Conservation (phyloP, 257 asterid species). For the Catharanthus roseus region DNA sequence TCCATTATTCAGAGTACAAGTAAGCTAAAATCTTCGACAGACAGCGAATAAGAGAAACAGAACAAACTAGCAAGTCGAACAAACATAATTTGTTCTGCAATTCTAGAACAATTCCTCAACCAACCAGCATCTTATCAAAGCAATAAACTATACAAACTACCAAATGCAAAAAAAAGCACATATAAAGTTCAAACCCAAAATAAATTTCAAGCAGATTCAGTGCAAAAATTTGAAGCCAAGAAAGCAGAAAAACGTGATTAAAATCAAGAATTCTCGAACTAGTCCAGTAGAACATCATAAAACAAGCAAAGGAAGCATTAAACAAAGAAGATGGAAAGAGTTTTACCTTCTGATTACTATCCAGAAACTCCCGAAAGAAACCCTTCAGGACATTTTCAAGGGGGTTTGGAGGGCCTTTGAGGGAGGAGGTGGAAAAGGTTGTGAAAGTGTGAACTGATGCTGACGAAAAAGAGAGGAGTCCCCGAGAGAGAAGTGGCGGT, state of each 20-base stretch:
- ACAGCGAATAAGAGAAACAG: background rate
- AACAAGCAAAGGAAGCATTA: background rate
- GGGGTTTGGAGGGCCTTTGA: background rate
- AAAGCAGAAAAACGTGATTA: background rate
- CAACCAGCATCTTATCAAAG: background rate
- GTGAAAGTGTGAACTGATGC: too few species aligned
- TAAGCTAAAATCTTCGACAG: background rate
- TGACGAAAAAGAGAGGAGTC: background rate
- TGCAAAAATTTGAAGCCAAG: background rate
- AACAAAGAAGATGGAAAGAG: background rate
- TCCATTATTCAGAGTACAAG: background rate
- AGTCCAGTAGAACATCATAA: background rate
- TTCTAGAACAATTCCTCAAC: background rate
- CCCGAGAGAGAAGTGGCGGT: too few species aligned
- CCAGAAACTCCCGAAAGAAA: background rate
- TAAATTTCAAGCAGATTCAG: background rate
- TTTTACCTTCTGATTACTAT: slow-evolving; percentile 5
- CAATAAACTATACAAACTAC: background rate
- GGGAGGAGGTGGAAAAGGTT: background rate
- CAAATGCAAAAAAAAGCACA: background rate
- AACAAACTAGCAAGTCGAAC: background rate
- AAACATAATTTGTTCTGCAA: background rate
- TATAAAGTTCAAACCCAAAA: background rate
- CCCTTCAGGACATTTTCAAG: background rate
- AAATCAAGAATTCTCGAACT: background rate